Base-by-base conservation (phyloP, 257 asterid genomes). In the Rubia yunnanensis region DNA sequence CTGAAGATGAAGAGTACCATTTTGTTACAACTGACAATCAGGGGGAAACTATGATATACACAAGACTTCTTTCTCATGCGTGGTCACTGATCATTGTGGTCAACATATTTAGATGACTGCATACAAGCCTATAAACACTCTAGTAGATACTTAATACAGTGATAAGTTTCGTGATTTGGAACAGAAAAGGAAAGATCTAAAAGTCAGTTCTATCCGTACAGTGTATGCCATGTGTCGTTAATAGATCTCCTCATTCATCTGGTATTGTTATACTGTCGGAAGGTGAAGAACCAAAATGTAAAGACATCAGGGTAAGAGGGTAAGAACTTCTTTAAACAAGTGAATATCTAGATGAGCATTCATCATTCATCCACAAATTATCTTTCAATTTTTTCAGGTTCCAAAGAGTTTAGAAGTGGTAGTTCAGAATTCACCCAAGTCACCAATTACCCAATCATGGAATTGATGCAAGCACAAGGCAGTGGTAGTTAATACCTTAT, bases 1-100 rank as follows among this genome's bases (percentile, higher is more conserved):
- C 99, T 92, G 77, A 63, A 41, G 63, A 63, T 44, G 59, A 72
- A 56, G 67, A 27, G 13, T 17, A 48, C 20, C 67, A 41, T n/a
- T 20, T 38, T 24, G 23, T 36, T 64, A 26, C 39, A 67, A 36
- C 46, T 61, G 22, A 9, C 39, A 55, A 56, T 36, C 38, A 65
- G 50, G 36, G 22, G 60, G 55, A 64, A 63, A 30, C 7, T 63
- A 66, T 10, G 26, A 56, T 56, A 61, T 67, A 60, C 26, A 52
- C 57, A 70, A 35, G 46, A 55, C 6, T 39, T 70, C 34, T 15
- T 3, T 31, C 4, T 46, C 30, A 44, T 63, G 28, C 6, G 36
- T 32, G 36, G 36, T 6, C 36, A 32, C 36, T 32, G 36, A 32
- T 32, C 36, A 32, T 32, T 5, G 15, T 30, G n/a, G 32, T 35